Percentiles rank a stretch among this genome's conserved stretches.
These are phyloP conservation scores for Rhodotorula babjevae DNA, from an alignment of 768 basidiomycete genomes.

Conservation along the genomic window DNA sequence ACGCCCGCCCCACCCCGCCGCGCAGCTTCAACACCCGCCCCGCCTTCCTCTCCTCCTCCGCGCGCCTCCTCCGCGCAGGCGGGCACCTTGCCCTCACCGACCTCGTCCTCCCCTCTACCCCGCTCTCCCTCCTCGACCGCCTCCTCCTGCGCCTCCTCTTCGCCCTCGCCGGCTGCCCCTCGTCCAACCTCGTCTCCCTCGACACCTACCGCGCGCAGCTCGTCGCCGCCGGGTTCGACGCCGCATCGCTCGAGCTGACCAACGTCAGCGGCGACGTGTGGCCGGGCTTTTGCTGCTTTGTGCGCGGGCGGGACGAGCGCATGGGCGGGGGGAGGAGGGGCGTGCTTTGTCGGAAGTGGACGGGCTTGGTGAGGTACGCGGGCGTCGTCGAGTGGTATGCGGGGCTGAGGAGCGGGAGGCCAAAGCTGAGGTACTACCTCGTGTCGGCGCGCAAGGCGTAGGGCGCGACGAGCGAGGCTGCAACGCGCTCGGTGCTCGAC, in stretches of 20 bases:
- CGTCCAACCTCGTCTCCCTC: slow-evolving; percentile 8
- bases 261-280: slow-evolving; percentile 16
- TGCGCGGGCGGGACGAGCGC: slow-evolving; percentile 1
- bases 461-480: too few relatives aligned
- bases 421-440: slow-evolving; percentile 14
- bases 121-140: background rate
- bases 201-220: background rate
- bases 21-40: slow-evolving; percentile 19
- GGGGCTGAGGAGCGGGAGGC: background rate
- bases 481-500: too few relatives aligned
- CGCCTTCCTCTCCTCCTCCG: slow-evolving; percentile 1
- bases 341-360: slow-evolving; percentile 3
- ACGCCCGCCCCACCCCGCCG: background rate
- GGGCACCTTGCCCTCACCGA: slow-evolving; percentile 16
- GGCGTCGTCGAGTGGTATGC: slow-evolving; percentile 27
- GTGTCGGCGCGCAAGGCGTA: slow-evolving; percentile 11
- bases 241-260: slow-evolving; percentile 1
- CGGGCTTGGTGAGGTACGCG: slow-evolving; percentile 11
- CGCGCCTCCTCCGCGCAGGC: background rate
- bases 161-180: slow-evolving; percentile 14
- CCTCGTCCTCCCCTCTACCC: slow-evolving; percentile 10
- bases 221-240: background rate
- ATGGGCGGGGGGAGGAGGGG: background rate
- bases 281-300: slow-evolving; percentile 16
- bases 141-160: slow-evolving; percentile 23